Conservation (phyloP, 192 early-diverging fungal genomes). For the Backusella tuberculispora region DNA sequence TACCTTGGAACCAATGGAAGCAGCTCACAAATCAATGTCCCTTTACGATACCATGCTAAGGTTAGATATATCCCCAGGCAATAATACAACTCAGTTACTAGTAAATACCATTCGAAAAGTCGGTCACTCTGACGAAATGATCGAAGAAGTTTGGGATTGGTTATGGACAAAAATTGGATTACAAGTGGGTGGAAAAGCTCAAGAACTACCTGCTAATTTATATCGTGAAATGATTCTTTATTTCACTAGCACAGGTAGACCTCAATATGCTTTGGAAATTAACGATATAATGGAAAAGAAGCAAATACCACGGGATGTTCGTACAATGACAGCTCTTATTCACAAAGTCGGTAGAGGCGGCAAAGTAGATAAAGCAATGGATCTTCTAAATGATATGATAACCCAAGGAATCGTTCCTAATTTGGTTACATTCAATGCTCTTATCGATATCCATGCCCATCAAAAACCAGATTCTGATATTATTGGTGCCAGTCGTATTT, state of each 20-base stretch:
- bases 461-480: slow-evolving; percentile 43
- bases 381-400: slow-evolving; percentile 40
- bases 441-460: slow-evolving; percentile 50
- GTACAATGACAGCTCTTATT: slow-evolving; percentile 40
- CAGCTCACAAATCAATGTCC: slow-evolving; percentile 60
- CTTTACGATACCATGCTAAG: slow-evolving; percentile 66
- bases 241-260: slow-evolving; percentile 35
- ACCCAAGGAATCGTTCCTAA: slow-evolving; percentile 38
- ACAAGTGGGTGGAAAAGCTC: slow-evolving; percentile 13
- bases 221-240: slow-evolving; percentile 38
- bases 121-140: slow-evolving; percentile 14
- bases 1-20: not conserved
- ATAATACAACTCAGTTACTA: slow-evolving; percentile 36
- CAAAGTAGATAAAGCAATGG: slow-evolving; percentile 33
- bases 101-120: slow-evolving; percentile 28
- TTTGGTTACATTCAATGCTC: slow-evolving; percentile 46
- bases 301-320: slow-evolving; percentile 27
- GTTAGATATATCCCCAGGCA: slow-evolving; percentile 60
- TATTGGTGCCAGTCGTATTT: slow-evolving; percentile 45
- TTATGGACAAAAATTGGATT: slow-evolving; percentile 35
- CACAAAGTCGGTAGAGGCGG: slow-evolving; percentile 37
- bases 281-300: slow-evolving; percentile 38
- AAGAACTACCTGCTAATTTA: slow-evolving; percentile 25
- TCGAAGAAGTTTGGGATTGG: slow-evolving; percentile 41
- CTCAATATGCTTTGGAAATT: slow-evolving; percentile 38